Conservation (phyloP, 148 eudicot species). For the Cornus controversa region DNA sequence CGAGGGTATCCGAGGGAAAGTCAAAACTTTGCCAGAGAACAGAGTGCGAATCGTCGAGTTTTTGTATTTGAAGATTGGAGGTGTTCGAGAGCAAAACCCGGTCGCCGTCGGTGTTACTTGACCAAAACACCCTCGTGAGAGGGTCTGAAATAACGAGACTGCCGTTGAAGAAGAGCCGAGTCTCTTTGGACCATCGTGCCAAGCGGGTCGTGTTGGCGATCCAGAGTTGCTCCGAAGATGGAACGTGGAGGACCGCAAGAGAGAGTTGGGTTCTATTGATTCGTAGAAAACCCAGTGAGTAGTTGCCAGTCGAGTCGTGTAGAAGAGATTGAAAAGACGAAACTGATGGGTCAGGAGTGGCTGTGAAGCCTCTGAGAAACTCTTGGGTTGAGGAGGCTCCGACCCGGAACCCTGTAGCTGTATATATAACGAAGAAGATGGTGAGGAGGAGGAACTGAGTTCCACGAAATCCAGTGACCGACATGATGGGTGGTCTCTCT, state of each 20-base stretch:
- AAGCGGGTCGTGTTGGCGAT: conserved; percentile 29
- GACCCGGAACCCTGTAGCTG: background rate
- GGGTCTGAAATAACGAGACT: conserved; percentile 65
- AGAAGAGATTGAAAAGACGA: conserved; percentile 56
- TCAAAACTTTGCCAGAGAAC: conserved; percentile 76
- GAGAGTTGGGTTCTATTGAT: conserved; percentile 47
- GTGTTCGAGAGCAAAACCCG: conserved; percentile 50
- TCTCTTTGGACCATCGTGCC: conserved; percentile 50
- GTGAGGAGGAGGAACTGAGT: conserved; percentile 15
- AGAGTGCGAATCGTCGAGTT: background rate
- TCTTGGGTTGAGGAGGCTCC: conserved; percentile 23
- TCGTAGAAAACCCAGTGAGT: conserved; percentile 80
- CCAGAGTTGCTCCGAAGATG: conserved; percentile 73
- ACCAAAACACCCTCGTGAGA: conserved; percentile 70
- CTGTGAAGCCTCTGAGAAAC: conserved; percentile 56
- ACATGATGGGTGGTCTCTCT: conserved; percentile 7
- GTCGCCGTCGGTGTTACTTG: conserved; percentile 63
- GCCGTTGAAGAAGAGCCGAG: conserved; percentile 66
- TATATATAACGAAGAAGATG: background rate
- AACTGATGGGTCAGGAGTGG: conserved; percentile 50
- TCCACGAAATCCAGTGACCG: conserved; percentile 9
- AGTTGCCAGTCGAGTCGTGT: conserved; percentile 58
- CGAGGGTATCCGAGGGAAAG: conserved; percentile 74
- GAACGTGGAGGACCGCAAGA: conserved; percentile 67
- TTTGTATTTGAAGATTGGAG: conserved; percentile 51